Evolutionary conservation across 352 stramenopile species (phyloP).

Genomic region (Nothophytophthora sp.): DNA sequence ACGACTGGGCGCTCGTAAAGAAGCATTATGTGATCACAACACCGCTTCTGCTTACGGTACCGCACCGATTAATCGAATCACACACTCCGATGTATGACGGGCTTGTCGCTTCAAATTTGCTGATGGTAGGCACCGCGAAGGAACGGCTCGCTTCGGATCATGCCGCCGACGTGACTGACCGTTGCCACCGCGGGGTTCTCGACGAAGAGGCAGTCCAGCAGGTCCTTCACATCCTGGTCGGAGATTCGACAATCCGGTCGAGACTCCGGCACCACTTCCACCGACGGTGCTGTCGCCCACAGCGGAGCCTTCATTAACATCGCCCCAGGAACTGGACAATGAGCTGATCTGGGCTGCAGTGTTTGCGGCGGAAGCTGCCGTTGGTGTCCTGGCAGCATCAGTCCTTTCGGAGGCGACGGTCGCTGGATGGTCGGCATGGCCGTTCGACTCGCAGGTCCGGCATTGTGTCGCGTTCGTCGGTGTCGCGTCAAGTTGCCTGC

Average conservation of each 20-base stretch:
- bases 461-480: slow-evolving; percentile 50
- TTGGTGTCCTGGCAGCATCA: slow-evolving; percentile 18
- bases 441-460: slow-evolving; percentile 1
- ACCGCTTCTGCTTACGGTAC: no score
- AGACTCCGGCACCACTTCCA: slow-evolving; percentile 6
- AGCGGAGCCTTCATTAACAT: slow-evolving; percentile 26
- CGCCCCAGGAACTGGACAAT: slow-evolving; percentile 19
- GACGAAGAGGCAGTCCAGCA: slow-evolving; percentile 43
- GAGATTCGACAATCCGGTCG: slow-evolving; percentile 31
- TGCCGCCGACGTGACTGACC: slow-evolving; percentile 21
- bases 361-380: slow-evolving; percentile 18
- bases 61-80: no score
- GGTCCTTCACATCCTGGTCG: slow-evolving; percentile 39
- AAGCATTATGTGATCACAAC: no score
- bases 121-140: slow-evolving; percentile 27
- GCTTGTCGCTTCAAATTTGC: no score
- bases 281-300: slow-evolving; percentile 13
- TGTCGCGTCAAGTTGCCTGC: slow-evolving; percentile 60
- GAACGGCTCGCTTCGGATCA: slow-evolving; percentile 31
- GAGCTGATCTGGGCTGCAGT: slow-evolving; percentile 9
- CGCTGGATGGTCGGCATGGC: slow-evolving; percentile 3
- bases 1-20: no score
- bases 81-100: no score
- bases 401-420: slow-evolving; percentile 19
- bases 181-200: slow-evolving; percentile 21